A percentile compares a stretch with the other conserved stretches of the same genome.
phyloP scores from a whole-genome alignment of 2,329 filamentous ascomycete species.

The Penicillium sp. region DNA sequence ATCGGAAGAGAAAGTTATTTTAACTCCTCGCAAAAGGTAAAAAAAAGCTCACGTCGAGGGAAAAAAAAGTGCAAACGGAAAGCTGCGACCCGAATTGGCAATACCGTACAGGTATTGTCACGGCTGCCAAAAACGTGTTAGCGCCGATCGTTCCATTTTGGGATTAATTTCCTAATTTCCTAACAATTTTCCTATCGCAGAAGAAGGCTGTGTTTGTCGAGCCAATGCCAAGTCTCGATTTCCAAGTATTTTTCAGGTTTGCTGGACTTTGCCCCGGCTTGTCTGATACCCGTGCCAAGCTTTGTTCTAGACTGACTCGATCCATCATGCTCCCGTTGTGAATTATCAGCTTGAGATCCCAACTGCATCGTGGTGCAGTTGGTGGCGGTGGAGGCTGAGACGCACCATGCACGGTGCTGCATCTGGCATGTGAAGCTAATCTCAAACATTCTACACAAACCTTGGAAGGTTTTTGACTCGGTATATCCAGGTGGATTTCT shows the following conservation, averaged over 20 bases:
- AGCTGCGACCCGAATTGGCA: too few species aligned
- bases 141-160: background rate
- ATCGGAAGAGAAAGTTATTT: background rate
- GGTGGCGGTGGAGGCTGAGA: constrained; percentile 2
- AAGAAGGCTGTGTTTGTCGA: too few species aligned
- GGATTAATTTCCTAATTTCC: too few species aligned
- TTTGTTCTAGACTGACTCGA: too few species aligned
- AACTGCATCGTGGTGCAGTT: too few species aligned
- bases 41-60: background rate
- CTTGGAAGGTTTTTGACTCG: too few species aligned
- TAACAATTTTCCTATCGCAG: too few species aligned
- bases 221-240: too few species aligned
- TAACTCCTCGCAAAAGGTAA: background rate
- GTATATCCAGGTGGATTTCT: background rate
- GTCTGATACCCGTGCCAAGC: too few species aligned
- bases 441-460: background rate
- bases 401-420: constrained; percentile 1
- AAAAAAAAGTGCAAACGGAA: constrained; percentile 16
- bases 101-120: constrained; percentile 6
- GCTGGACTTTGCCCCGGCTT: too few species aligned
- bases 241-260: too few species aligned
- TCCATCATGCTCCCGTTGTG: too few species aligned
- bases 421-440: constrained; percentile 1
- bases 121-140: constrained; percentile 19
- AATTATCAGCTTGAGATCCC: constrained; percentile 1